phyloP scores from a whole-genome alignment of 306 rosid species.

The Pyrus betulifolia region DNA sequence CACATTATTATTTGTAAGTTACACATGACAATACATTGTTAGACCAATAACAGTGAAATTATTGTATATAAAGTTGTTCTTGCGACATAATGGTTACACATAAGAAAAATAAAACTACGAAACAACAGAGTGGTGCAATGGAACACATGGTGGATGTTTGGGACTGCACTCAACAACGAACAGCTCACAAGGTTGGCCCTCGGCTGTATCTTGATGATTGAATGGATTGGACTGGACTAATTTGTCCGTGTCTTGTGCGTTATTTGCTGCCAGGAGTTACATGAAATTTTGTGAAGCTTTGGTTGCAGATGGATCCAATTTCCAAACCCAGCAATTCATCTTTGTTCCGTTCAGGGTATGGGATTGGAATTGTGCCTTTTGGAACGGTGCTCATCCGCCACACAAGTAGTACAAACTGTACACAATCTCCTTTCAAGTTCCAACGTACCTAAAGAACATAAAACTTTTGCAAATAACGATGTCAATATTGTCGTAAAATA shows the following conservation, averaged over 20 bases:
- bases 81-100: background rate
- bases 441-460: background rate
- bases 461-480: background rate
- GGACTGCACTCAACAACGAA: background rate
- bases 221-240: background rate
- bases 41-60: too few relatives aligned
- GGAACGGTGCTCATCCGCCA: background rate
- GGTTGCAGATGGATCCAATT: background rate
- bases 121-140: background rate
- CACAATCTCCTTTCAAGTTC: background rate
- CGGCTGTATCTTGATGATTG: background rate
- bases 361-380: background rate
- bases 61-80: too few relatives aligned
- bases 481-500: too few relatives aligned
- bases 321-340: background rate
- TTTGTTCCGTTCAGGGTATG: background rate
- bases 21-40: too few relatives aligned
- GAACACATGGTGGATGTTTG: background rate
- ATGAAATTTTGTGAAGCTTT: background rate
- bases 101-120: background rate
- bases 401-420: background rate
- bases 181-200: background rate
- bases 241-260: background rate
- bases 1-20: too few relatives aligned
- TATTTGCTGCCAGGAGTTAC: background rate